Conservation (phyloP, 495 filamentous ascomycete genomes). For the Hyaloscypha finlandica region DNA sequence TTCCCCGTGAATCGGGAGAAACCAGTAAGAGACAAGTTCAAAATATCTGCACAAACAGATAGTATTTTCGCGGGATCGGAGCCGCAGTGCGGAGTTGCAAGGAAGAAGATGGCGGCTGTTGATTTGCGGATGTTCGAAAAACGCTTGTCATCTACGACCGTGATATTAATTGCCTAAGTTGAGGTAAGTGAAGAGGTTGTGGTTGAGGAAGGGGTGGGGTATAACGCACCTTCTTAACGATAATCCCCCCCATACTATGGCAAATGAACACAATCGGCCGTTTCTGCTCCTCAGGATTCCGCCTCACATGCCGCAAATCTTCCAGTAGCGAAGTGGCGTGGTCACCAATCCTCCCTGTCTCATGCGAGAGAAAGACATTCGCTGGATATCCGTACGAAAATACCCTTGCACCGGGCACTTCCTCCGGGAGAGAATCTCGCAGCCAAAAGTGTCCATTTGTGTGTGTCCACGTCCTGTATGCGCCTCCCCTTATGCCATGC, state of each 20-base stretch:
- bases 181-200: neutral
- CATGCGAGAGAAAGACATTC: neutral
- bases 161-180: neutral
- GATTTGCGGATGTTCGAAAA: conserved; percentile 40
- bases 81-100: conserved; percentile 53
- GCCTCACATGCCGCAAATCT: conserved; percentile 8
- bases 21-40: neutral
- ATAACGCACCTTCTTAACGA: conserved; percentile 45
- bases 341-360: conserved; percentile 3
- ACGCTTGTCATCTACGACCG: neutral
- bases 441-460: conserved; percentile 19
- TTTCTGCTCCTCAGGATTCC: neutral
- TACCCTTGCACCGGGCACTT: conserved; percentile 18
- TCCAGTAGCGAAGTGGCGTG: conserved; percentile 19
- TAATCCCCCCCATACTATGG: conserved; percentile 50
- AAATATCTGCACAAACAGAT: neutral
- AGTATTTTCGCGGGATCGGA: neutral
- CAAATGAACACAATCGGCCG: conserved; percentile 44
- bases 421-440: conserved; percentile 15
- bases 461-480: conserved; percentile 17
- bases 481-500: conserved; percentile 22
- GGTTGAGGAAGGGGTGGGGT: neutral
- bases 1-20: neutral
- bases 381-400: conserved; percentile 19
- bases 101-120: conserved; percentile 45